Conservation (phyloP, 2,329 filamentous ascomycete genomes). For the Colletotrichum aenigma region DNA sequence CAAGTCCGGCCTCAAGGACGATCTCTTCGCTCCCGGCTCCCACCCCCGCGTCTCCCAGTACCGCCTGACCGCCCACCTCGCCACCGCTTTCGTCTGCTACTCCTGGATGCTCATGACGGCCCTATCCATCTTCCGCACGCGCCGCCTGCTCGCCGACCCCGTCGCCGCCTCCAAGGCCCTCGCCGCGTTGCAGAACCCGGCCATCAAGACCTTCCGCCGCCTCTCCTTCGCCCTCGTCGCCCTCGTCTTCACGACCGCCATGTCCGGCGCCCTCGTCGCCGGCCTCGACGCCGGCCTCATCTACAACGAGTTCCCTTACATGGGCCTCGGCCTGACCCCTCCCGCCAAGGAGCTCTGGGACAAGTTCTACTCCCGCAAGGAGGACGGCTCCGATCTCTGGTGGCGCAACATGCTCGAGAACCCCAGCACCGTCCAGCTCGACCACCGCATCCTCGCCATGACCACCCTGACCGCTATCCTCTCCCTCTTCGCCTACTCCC, state of each 20-base stretch:
- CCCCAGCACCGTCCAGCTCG: conserved; percentile 91
- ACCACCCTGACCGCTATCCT: conserved; percentile 86
- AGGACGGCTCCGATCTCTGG: conserved; percentile 83
- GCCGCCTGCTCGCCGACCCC: conserved; percentile 72
- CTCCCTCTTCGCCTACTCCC: conserved; percentile 79
- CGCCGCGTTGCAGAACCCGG: conserved; percentile 66
- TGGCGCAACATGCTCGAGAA: conserved; percentile 99
- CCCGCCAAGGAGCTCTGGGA: conserved; percentile 85
- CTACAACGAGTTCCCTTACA: conserved; percentile 98
- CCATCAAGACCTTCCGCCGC: conserved; percentile 75
- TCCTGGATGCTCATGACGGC: conserved; percentile 92
- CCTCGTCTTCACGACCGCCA: conserved; percentile 86
- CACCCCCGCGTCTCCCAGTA: conserved; percentile 96
- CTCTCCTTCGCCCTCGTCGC: conserved; percentile 72
- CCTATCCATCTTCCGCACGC: conserved; percentile 80
- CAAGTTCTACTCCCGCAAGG: conserved; percentile 79
- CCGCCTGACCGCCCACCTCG: conserved; percentile 86
- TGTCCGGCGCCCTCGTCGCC: conserved; percentile 93
- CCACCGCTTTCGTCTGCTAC: conserved; percentile 91
- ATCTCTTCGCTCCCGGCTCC: conserved; percentile 88
- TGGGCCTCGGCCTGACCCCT: conserved; percentile 84
- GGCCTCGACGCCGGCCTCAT: conserved; percentile 96
- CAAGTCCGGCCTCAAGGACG: conserved; percentile 92
- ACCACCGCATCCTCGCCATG: conserved; percentile 90
- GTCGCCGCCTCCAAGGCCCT: conserved; percentile 65